phyloP scores from a whole-genome alignment of 164 flowering plant genomes.

The Warburgia ugandensis region DNA sequence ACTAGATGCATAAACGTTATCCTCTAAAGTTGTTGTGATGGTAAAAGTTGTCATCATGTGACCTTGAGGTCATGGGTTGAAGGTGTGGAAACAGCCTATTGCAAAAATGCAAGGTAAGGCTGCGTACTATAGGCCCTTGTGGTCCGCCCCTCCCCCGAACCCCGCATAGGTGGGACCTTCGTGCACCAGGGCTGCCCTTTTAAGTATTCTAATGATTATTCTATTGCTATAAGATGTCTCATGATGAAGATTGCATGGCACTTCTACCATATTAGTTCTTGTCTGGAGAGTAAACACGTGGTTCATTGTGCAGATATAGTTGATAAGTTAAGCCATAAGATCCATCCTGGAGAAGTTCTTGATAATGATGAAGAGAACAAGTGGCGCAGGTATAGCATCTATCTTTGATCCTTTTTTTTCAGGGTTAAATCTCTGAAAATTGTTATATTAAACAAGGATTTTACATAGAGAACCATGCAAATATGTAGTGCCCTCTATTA shows the following conservation, averaged over 20 bases:
- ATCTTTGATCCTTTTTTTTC: neutral
- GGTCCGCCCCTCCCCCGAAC: no score
- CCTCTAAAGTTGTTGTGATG: no score
- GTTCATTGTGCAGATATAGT: slow-evolving; percentile 50
- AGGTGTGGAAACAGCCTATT: no score
- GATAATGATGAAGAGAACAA: slow-evolving; percentile 61
- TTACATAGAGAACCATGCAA: neutral
- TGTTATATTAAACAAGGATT: neutral
- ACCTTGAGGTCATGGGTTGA: no score
- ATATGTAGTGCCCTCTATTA: neutral
- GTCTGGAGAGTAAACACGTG: neutral
- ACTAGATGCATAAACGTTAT: neutral
- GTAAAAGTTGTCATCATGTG: no score
- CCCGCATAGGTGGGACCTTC: no score
- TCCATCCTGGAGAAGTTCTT: slow-evolving; percentile 25
- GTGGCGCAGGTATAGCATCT: slow-evolving; percentile 56
- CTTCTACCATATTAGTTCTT: neutral
- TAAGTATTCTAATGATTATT: no score
- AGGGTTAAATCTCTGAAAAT: neutral
- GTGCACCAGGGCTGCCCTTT: no score
- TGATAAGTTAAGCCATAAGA: slow-evolving; percentile 38
- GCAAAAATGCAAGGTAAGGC: no score
- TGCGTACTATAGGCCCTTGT: no score
- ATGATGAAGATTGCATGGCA: neutral
- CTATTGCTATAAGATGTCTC: no score